Evolutionary conservation across 1,139 yeast species (phyloP), one percentile per base, ranked within the genome.

Genomic region (Candida pseudoviswanathii): DNA sequence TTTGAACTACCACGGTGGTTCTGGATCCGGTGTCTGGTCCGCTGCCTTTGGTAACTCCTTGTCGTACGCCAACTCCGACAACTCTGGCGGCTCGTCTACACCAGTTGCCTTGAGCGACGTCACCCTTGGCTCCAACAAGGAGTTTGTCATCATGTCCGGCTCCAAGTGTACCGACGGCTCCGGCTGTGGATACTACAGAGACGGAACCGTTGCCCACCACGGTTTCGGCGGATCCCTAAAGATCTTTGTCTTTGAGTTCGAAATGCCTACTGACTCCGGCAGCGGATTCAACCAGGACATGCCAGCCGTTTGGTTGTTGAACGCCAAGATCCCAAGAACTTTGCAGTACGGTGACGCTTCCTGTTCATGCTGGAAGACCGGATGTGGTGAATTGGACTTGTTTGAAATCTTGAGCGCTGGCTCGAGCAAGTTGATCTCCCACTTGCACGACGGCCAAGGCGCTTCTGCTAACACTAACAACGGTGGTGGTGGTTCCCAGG

Each of bases 361-460:
- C 56, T 86, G 92, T 67, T 85, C 91, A 29, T 84, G 92, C 65
- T 86, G 94, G 92, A 70, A 77, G 37, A 74, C 85, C 47, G 91
- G 91, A 10, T 85, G 92, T 71, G 94, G 95, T 69, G 94, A 87
- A 70, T 84, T 84, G 65, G 95, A 87, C 71, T 81, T 86, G 63
- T 86, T 86, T 64, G 95, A 86, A 73, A 81, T 89, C 59, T 80
- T 89, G 65, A 67, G 73, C 39, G 61, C 89, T 33, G 96, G 96
- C 57, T 84, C 89, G 55, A 71, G 76, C 64, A 83, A 84, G 65
- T 76, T 92, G 68, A 86, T 89, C 62, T 75, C 89, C 54, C 96
- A 92, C 66, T 73, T 94, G 62, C 99, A 94, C 75, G 83, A 82
- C 64, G 90, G 89, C 63, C 97, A 91, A 78, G 96, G 95, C 62